These are phyloP conservation scores for Graphiopsis chlorocephala DNA, from an alignment of 2,329 filamentous ascomycete genomes.

Conservation along the genomic window DNA sequence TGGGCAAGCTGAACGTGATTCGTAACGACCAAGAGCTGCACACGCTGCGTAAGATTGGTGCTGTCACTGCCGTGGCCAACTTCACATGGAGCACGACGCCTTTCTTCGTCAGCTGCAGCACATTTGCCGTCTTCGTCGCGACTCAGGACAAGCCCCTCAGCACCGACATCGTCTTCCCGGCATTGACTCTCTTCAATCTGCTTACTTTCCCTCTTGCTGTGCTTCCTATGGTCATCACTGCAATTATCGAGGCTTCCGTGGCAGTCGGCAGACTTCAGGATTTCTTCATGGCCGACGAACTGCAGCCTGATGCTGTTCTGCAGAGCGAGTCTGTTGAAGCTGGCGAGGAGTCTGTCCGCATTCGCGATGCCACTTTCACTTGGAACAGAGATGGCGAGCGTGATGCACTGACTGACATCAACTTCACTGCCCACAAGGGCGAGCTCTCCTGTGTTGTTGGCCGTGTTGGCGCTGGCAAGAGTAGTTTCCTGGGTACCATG, in stretches of 20 bases:
- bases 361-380: slow-evolving; percentile 84
- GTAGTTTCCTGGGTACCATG: slow-evolving; percentile 82
- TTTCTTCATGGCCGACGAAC: slow-evolving; percentile 83
- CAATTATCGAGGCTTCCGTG: slow-evolving; percentile 93
- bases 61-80: slow-evolving; percentile 88
- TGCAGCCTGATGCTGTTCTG: slow-evolving; percentile 79
- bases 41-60: slow-evolving; percentile 93
- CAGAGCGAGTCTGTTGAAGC: slow-evolving; percentile 65
- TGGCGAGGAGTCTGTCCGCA: slow-evolving; percentile 81
- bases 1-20: slow-evolving; percentile 94
- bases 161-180: slow-evolving; percentile 94
- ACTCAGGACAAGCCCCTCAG: slow-evolving; percentile 78
- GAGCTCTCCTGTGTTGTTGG: slow-evolving; percentile 92
- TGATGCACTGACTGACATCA: slow-evolving; percentile 74
- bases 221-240: slow-evolving; percentile 95
- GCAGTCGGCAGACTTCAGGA: slow-evolving; percentile 81
- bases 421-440: slow-evolving; percentile 85
- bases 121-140: slow-evolving; percentile 90
- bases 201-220: slow-evolving; percentile 92
- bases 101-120: slow-evolving; percentile 95
- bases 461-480: slow-evolving; percentile 92
- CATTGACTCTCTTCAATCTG: slow-evolving; percentile 88
- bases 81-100: slow-evolving; percentile 98
- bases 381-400: slow-evolving; percentile 80
- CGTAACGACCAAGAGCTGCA: slow-evolving; percentile 94